Conservation (phyloP, 345 rosid species). For the Theobroma cacao region DNA sequence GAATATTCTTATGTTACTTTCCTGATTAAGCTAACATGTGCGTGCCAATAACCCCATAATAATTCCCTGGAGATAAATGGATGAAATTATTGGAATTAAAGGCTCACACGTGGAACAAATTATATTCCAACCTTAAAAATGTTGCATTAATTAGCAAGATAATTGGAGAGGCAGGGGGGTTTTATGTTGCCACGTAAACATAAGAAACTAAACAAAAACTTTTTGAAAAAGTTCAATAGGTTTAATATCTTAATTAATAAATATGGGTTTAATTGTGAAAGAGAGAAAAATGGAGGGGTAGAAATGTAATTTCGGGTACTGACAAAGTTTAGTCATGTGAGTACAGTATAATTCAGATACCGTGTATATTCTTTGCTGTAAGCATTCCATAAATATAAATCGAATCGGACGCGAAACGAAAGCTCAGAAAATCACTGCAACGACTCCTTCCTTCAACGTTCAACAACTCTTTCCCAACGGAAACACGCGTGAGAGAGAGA, state of each 20-base stretch:
- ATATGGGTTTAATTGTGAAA: neutral
- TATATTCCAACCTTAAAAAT: neutral
- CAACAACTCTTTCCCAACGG: neutral
- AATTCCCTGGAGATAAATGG: too few relatives aligned
- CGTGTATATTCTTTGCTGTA: constrained; percentile 45
- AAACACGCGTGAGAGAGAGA: neutral
- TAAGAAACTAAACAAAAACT: too few relatives aligned
- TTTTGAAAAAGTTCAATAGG: too few relatives aligned
- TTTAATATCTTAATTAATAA: too few relatives aligned
- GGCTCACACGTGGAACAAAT: constrained; percentile 16
- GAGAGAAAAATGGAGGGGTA: neutral
- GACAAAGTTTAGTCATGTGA: neutral
- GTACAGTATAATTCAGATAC: constrained; percentile 30
- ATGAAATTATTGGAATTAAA: neutral
- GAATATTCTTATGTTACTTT: neutral
- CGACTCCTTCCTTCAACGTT: neutral
- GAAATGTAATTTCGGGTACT: neutral
- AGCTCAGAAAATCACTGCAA: neutral
- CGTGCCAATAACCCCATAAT: constrained; percentile 13
- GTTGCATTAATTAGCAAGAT: too few relatives aligned
- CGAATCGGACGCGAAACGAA: constrained; percentile 13
- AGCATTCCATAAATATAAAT: constrained; percentile 7
- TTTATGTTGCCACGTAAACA: too few relatives aligned
- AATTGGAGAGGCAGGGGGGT: too few relatives aligned
- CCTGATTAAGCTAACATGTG: constrained; percentile 22